These are phyloP conservation scores for Cyberlindnera japonica DNA, from an alignment of 805 yeast species.

Conservation along the genomic window DNA sequence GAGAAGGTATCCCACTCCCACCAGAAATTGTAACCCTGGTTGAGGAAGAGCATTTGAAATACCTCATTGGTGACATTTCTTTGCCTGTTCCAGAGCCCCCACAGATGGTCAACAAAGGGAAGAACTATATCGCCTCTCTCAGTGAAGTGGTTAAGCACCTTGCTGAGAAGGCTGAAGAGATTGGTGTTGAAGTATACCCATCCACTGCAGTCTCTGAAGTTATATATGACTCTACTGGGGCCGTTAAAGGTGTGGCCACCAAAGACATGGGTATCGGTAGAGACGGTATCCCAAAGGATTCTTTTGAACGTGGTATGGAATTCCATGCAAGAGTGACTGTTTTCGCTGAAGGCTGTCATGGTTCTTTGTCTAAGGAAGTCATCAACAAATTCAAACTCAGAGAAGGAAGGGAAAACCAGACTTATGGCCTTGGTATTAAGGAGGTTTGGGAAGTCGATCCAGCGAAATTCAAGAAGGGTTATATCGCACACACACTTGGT, in stretches of 20 bases:
- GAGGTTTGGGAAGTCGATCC: slow-evolving; percentile 96
- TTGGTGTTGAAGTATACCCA: slow-evolving; percentile 93
- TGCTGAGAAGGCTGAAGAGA: slow-evolving; percentile 83
- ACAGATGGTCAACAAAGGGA: slow-evolving; percentile 75
- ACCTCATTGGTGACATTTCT: slow-evolving; percentile 55
- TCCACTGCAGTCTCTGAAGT: slow-evolving; percentile 83
- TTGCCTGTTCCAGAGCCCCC: slow-evolving; percentile 91
- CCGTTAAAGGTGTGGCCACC: slow-evolving; percentile 87
- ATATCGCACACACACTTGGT: slow-evolving; percentile 84
- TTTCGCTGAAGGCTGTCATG: slow-evolving; percentile 98
- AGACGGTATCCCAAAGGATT: slow-evolving; percentile 69
- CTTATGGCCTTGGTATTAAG: slow-evolving; percentile 93
- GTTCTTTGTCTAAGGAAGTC: slow-evolving; percentile 78
- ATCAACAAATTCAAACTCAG: slow-evolving; percentile 69
- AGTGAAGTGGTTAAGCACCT: slow-evolving; percentile 77
- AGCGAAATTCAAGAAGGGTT: slow-evolving; percentile 75
- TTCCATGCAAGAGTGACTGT: slow-evolving; percentile 88
- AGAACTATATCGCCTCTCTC: slow-evolving; percentile 81
- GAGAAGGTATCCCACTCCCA: slow-evolving; percentile 72
- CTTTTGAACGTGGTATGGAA: slow-evolving; percentile 97
- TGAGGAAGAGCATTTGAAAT: slow-evolving; percentile 68
- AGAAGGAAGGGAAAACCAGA: slow-evolving; percentile 64
- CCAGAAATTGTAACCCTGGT: slow-evolving; percentile 72
- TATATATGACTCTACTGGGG: slow-evolving; percentile 55
- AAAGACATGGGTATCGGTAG: slow-evolving; percentile 85